phyloP scores from a whole-genome alignment of 164 flowering plant species.

The Houttuynia cordata region DNA sequence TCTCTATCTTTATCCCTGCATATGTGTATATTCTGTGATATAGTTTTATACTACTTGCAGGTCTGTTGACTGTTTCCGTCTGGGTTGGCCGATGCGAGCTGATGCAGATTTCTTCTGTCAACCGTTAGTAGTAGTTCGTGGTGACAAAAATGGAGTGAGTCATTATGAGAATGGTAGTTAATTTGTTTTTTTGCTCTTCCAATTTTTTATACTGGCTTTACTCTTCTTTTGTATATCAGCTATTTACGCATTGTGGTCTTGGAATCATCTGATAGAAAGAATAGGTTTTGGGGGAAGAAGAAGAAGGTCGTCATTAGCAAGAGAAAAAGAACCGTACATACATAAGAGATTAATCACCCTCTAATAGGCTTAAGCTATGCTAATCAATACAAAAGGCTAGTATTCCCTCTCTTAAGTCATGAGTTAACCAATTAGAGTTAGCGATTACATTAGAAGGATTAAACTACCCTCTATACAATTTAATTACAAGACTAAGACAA shows the following conservation, averaged over 20 bases:
- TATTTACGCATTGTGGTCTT: not conserved
- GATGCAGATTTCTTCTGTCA: slow-evolving; percentile 85
- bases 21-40: not conserved
- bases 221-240: not conserved
- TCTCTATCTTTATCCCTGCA: not conserved
- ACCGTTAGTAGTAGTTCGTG: slow-evolving; percentile 17
- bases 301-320: too few relatives aligned
- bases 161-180: not conserved
- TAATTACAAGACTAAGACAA: too few relatives aligned
- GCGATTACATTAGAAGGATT: too few relatives aligned
- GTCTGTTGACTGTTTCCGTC: slow-evolving; percentile 92
- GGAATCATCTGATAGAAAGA: too few relatives aligned
- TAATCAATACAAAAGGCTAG: too few relatives aligned
- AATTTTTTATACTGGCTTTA: not conserved
- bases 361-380: too few relatives aligned
- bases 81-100: slow-evolving; percentile 98
- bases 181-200: not conserved
- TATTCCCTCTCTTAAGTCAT: too few relatives aligned
- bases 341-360: too few relatives aligned
- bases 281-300: too few relatives aligned
- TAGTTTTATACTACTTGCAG: slow-evolving; percentile 17
- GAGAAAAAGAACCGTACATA: too few relatives aligned
- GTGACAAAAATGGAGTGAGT: slow-evolving; percentile 48
- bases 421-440: too few relatives aligned
- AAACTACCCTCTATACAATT: too few relatives aligned